phyloP scores from a whole-genome alignment of 176 grass and related monocot genomes.

The Bolboschoenus planiculmis region DNA sequence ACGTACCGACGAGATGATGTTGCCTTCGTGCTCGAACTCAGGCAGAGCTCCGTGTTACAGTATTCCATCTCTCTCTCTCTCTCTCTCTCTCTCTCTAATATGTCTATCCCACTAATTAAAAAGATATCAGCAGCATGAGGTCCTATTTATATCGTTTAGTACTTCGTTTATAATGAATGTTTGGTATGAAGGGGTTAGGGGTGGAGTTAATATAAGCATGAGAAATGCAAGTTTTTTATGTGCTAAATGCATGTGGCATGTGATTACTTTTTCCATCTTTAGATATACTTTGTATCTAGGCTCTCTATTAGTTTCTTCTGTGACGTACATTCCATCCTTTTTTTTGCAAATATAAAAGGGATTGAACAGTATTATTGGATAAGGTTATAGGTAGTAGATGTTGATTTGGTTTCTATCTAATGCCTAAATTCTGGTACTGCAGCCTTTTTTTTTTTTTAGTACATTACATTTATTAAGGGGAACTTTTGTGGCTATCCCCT shows the following conservation, averaged over 20 bases:
- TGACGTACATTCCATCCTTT: not conserved
- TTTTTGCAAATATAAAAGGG: not conserved
- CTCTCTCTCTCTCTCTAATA: slow-evolving; percentile 3
- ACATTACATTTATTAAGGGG: not conserved
- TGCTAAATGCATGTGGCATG: slow-evolving; percentile 7
- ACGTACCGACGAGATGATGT: not conserved
- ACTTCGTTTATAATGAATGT: not conserved
- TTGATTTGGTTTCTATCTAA: not conserved
- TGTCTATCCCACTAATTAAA: not conserved
- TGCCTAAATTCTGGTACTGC: slow-evolving; percentile 8
- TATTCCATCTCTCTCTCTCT: slow-evolving; percentile 14
- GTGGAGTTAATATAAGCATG: not conserved
- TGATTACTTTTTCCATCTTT: not conserved
- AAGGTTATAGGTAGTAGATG: not conserved
- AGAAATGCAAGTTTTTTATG: slow-evolving; percentile 19
- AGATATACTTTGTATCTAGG: not conserved
- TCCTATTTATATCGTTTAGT: not conserved
- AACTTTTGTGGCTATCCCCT: no score
- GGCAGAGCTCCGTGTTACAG: slow-evolving; percentile 17
- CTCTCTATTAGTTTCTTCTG: not conserved
- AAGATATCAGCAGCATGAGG: not conserved
- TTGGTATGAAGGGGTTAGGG: not conserved
- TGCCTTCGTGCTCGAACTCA: not conserved
- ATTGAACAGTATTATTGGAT: not conserved
- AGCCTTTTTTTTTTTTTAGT: not conserved